phyloP scores from a whole-genome alignment of 371 early-diverging fungal genomes.

The Mucor racemosus region DNA sequence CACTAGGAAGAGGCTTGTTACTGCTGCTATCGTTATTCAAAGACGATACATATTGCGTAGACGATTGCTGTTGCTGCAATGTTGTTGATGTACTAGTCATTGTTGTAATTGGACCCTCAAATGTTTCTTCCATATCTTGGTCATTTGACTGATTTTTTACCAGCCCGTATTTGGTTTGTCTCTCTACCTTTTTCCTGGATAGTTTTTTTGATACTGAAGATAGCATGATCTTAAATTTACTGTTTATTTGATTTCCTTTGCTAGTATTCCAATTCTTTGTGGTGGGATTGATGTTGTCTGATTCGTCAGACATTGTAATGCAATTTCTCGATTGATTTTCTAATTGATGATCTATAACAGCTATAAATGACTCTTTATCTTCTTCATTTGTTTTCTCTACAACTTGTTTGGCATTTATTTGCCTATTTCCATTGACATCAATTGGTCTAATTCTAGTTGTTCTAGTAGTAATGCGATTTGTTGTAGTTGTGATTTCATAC shows the following conservation, averaged over 20 bases:
- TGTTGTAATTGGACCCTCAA: conserved; percentile 28
- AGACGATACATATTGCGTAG: background rate
- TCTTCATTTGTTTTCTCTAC: conserved; percentile 40
- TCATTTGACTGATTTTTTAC: background rate
- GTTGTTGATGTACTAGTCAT: conserved; percentile 39
- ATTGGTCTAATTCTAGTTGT: conserved; percentile 49
- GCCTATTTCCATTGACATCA: conserved; percentile 22
- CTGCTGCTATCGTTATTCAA: background rate
- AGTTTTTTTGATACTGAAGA: conserved; percentile 59
- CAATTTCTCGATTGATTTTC: background rate
- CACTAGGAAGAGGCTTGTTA: background rate
- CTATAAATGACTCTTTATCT: conserved; percentile 43
- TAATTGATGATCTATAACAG: conserved; percentile 32
- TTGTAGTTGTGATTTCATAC: conserved; percentile 47
- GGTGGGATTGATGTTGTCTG: background rate
- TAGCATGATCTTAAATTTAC: conserved; percentile 45
- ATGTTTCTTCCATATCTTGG: conserved; percentile 15
- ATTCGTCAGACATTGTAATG: background rate
- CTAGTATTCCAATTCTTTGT: background rate
- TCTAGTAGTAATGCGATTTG: conserved; percentile 34
- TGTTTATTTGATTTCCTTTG: background rate
- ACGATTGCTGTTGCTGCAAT: conserved; percentile 13
- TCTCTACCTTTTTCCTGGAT: conserved; percentile 46
- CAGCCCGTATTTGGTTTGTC: conserved; percentile 32
- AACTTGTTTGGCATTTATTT: conserved; percentile 34